Evolutionary conservation across 768 basidiomycete genomes (phyloP), one percentile per base, ranked within the genome.

Genomic region (Tricholoma sp.): DNA sequence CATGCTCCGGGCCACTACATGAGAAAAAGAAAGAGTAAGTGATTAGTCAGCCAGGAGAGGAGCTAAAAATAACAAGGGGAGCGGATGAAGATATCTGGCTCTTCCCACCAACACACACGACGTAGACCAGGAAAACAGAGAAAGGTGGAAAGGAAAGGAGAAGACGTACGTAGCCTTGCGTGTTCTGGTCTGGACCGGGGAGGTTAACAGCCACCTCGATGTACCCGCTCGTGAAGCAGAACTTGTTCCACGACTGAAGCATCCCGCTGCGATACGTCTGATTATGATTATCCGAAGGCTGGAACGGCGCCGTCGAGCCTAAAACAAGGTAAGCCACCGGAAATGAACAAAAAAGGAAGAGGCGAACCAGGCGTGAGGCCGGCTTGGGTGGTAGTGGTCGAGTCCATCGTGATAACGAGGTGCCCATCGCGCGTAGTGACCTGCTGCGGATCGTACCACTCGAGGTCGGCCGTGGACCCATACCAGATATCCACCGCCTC

Each of bases 241-340:
- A 85, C 76, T 94, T 91, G 71, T 94, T 94, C 91, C 92, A 94
- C 39, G 82, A 83, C 72, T 93, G 90, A 3, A 94, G 73, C 89
- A 93, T 91, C 4, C 86, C 91, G 65, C 75, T 84, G 61, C 81
- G 74, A 65, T 86, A 94, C 37, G 74, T 73, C 57, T 89, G 76
- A 6, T 73, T 74, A 66, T 93, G 84, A 61, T 85, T 81, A 20
- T 75, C 63, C 0, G 60, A 74, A 4, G 57, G n/a, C 0, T 75
- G 77, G 56, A 80, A 78, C 0, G 78, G 77, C 0, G 78, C 78
- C 0, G 78, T 78, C 1, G 76, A 78, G 34, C 71, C 74, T 73
- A 44, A 32, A 50, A 13, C n/a, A n/a, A n/a, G n/a, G n/a, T n/a
- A n/a, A n/a, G n/a, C n/a, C n/a, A n/a, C n/a, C n/a, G 15, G 41